phyloP scores from a whole-genome alignment of 495 filamentous ascomycete species.

The Penicillium parvum region DNA sequence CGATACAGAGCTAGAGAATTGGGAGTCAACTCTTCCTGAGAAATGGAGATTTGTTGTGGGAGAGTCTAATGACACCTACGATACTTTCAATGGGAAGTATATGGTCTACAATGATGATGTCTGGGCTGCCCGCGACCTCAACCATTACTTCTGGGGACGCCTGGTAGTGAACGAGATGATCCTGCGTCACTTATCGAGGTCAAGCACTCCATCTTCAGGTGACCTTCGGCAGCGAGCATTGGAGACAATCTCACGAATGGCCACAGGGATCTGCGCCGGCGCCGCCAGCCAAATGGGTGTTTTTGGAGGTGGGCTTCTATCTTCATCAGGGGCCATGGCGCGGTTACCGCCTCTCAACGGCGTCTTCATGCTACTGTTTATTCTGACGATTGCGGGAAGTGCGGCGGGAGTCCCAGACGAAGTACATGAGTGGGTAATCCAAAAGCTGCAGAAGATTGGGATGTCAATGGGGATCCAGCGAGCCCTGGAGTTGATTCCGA shows the following conservation, averaged over 20 bases:
- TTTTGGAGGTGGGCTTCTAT: neutral
- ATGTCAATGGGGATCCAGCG: constrained; percentile 26
- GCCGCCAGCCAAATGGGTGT: constrained; percentile 15
- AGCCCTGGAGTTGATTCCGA: constrained; percentile 18
- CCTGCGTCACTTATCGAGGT: constrained; percentile 3
- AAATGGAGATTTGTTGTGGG: constrained; percentile 11
- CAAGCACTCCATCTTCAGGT: neutral
- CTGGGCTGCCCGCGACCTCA: constrained; percentile 17
- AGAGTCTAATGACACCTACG: constrained; percentile 7
- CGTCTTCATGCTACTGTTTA: constrained; percentile 28
- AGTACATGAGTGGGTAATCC: constrained; percentile 25
- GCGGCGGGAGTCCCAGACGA: constrained; percentile 24
- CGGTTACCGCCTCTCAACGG: constrained; percentile 23
- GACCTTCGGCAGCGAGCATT: constrained; percentile 14
- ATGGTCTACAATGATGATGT: constrained; percentile 12
- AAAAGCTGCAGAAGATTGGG: constrained; percentile 28
- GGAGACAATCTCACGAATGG: constrained; percentile 14
- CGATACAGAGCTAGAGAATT: constrained; percentile 17
- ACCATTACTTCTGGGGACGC: constrained; percentile 20
- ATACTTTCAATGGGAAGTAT: constrained; percentile 17
- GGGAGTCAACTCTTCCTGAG: constrained; percentile 15
- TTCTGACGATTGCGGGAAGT: constrained; percentile 26
- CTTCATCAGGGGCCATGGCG: neutral
- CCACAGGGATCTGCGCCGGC: constrained; percentile 16
- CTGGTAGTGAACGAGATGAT: constrained; percentile 20